Base-by-base conservation (phyloP, 2,329 filamentous ascomycete genomes). In the Fusarium mexicanum region DNA sequence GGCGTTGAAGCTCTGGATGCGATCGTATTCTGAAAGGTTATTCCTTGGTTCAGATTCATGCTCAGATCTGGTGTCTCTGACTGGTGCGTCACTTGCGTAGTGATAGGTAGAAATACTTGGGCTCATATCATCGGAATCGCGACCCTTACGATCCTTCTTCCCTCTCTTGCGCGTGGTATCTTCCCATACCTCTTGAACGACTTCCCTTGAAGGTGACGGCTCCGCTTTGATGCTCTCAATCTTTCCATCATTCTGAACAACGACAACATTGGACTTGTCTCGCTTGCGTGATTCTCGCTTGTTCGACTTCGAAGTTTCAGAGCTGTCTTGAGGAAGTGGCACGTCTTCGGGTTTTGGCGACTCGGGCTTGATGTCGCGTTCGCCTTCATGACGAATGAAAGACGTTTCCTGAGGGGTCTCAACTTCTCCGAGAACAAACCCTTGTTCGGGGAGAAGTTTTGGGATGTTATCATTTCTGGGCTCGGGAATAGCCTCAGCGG, bases 361-460 rank as follows among this genome's bases (percentile, higher is more conserved):
- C 26, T 66, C 68, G 22, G 63, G 31, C 20, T 60, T 63, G 48
- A 61, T 58, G 24, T 62, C 47, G 20, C 55, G 65, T 47, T 68
- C 61, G 14, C 61, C 48, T 29, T 78, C 76, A 8, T 78, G 71
- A 17, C 76, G 68, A 24, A 72, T 67, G 3, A 71, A 67, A 47
- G 69, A 72, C 61, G 77, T 72, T 68, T 80, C 78, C 48, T 80
- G 80, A 24, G 84, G 83, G 14, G 84, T 86, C 18, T 86, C 84
- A 17, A 86, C 79, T 71, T 90, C 87, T 17, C 84, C 85, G 50
- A 87, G 81, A n/a, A 86, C 81, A 71, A 85, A 86, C 2, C 85
- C 86, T 59, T 83, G 78, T 41, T 85, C 81, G 20, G 78, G 79
- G 22, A 79, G 64, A 47, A 74, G 63, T 37, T 76, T 78, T 61